Percentiles rank a stretch among this genome's conserved stretches.
Evolutionary conservation across 345 rosid species (phyloP).

Genomic region (Sonneratia alba): DNA sequence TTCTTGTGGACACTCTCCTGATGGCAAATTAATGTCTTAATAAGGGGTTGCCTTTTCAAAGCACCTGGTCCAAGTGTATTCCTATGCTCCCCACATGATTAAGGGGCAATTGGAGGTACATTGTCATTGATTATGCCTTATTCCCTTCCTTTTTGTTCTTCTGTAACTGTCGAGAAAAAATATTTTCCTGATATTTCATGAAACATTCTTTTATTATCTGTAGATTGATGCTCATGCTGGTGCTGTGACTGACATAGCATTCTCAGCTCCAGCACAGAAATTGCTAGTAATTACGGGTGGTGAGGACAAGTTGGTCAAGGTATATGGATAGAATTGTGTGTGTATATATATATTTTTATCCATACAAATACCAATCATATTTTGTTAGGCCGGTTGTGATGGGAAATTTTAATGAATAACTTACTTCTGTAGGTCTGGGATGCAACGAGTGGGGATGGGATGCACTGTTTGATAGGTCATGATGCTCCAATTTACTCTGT

Average conservation of each 20-base stretch:
- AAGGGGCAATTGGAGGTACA: slow-evolving; percentile 30
- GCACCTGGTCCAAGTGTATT: slow-evolving; percentile 31
- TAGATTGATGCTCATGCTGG: slow-evolving; percentile 77
- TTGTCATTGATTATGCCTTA: neutral
- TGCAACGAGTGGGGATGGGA: slow-evolving; percentile 33
- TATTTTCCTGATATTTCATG: neutral
- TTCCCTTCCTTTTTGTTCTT: neutral
- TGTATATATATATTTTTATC: too few relatives aligned
- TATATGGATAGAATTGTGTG: slow-evolving; percentile 3
- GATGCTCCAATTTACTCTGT: slow-evolving; percentile 60
- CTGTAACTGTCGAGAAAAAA: neutral
- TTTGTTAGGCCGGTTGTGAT: neutral
- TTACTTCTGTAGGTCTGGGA: slow-evolving; percentile 53
- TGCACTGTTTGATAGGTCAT: slow-evolving; percentile 64
- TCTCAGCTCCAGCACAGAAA: slow-evolving; percentile 40
- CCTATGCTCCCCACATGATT: slow-evolving; percentile 17
- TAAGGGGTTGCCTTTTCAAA: slow-evolving; percentile 41
- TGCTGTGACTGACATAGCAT: slow-evolving; percentile 68
- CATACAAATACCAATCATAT: neutral
- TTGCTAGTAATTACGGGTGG: slow-evolving; percentile 62
- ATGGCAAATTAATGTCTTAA: neutral
- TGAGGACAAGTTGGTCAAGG: slow-evolving; percentile 72
- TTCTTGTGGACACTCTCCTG: neutral
- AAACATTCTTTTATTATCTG: neutral
- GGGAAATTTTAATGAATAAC: neutral